These are phyloP conservation scores for Pythium rishiriense DNA, from an alignment of 352 stramenopile species.

Conservation along the genomic window DNA sequence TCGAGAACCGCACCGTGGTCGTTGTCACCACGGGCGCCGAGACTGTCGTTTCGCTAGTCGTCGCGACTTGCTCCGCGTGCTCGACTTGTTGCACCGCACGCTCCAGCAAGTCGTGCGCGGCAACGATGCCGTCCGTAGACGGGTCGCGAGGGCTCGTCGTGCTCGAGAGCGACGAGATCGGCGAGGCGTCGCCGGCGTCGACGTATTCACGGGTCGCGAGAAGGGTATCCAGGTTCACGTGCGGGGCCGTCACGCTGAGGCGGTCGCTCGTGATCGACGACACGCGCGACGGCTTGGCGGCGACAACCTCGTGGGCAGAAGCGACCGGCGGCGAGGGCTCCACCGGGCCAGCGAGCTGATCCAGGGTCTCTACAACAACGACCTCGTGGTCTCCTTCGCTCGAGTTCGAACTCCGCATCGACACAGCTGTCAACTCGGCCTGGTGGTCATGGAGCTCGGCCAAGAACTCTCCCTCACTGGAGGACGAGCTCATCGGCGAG, in stretches of 20 bases:
- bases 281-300: background rate
- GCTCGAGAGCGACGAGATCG: slow-evolving; percentile 21
- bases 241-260: slow-evolving; percentile 1
- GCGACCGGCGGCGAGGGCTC: background rate
- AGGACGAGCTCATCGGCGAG: slow-evolving; percentile 12
- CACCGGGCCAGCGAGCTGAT: slow-evolving; percentile 6
- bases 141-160: slow-evolving; percentile 11
- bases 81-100: background rate
- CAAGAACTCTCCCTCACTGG: slow-evolving; percentile 7
- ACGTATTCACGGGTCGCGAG: slow-evolving; percentile 11
- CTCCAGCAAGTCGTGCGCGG: background rate
- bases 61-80: background rate
- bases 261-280: slow-evolving; percentile 3
- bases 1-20: background rate
- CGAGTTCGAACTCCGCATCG: slow-evolving; percentile 9
- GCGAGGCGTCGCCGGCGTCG: slow-evolving; percentile 1
- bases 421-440: background rate
- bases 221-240: slow-evolving; percentile 7
- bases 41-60: background rate
- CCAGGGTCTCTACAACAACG: slow-evolving; percentile 16
- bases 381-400: slow-evolving; percentile 14
- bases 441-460: background rate
- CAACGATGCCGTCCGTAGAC: slow-evolving; percentile 1
- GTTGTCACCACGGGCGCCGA: background rate
- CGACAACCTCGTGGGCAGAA: background rate